Evolutionary conservation across 371 early-diverging fungal genomes (phyloP).

Genomic region (Coemansia sp.): DNA sequence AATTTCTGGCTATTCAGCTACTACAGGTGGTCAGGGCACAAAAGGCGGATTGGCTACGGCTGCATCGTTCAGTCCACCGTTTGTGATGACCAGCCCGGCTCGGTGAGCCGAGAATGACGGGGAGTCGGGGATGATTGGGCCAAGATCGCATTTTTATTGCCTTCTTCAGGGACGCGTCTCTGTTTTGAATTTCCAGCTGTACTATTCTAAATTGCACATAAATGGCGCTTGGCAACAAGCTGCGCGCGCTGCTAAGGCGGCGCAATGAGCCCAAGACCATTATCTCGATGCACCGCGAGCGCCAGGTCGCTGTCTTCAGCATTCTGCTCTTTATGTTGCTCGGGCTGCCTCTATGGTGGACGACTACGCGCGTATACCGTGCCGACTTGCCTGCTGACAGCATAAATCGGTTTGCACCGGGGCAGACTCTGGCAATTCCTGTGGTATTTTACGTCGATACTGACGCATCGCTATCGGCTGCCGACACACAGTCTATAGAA

Average conservation of each 20-base stretch:
- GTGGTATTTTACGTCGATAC: constrained; percentile 28
- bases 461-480: constrained; percentile 2
- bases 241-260: constrained; percentile 25
- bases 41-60: too few species aligned
- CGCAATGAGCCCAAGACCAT: constrained; percentile 15
- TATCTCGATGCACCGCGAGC: constrained; percentile 35
- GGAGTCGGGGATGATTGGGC: too few species aligned
- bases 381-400: constrained; percentile 69
- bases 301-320: constrained; percentile 32
- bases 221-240: constrained; percentile 20
- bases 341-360: constrained; percentile 90
- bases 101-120: too few species aligned
- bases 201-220: too few species aligned
- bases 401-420: constrained; percentile 16
- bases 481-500: constrained; percentile 1
- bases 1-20: too few species aligned
- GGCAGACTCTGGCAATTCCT: constrained; percentile 10
- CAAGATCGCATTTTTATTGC: too few species aligned
- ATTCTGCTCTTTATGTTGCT: constrained; percentile 58
- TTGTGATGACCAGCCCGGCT: too few species aligned
- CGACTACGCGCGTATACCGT: constrained; percentile 86
- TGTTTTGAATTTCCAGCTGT: too few species aligned
- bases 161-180: too few species aligned
- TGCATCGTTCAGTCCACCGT: too few species aligned
- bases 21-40: too few species aligned